Percentiles rank a stretch among this genome's conserved stretches.
Evolutionary conservation across 2,329 filamentous ascomycete genomes (phyloP).

Genomic region (Aspergillus ruber): DNA sequence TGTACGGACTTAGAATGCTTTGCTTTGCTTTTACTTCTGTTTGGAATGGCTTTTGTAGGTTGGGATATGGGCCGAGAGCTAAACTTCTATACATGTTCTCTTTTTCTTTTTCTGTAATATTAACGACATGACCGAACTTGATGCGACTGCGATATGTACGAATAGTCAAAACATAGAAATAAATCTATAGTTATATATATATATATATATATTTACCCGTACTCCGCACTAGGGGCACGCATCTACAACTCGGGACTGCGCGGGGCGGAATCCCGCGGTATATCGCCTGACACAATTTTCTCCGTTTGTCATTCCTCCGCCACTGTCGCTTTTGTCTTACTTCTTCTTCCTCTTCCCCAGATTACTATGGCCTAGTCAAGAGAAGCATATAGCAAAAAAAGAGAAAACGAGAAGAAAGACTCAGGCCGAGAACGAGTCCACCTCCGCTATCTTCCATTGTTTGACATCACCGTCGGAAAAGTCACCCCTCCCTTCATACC

Average conservation of each 20-base stretch:
- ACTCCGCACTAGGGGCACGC: background rate
- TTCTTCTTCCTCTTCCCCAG: background rate
- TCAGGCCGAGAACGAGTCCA: background rate
- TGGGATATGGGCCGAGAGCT: background rate
- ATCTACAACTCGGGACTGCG: background rate
- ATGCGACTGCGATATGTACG: conserved; percentile 19
- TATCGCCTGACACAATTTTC: conserved; percentile 10
- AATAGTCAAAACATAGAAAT: conserved; percentile 15
- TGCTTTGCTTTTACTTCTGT: background rate
- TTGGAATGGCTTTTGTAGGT: background rate
- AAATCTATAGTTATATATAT: conserved; percentile 9
- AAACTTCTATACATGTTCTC: background rate
- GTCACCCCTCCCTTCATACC: background rate
- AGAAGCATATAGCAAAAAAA: background rate
- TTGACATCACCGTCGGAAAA: background rate
- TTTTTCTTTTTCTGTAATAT: conserved; percentile 17
- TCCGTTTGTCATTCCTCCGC: conserved; percentile 3
- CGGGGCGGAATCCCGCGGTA: conserved; percentile 4
- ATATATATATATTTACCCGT: conserved; percentile 3
- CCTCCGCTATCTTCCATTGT: background rate
- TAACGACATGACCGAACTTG: conserved; percentile 21
- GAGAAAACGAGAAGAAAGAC: too few species aligned
- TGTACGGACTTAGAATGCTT: conserved; percentile 30
- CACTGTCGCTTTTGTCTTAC: background rate
- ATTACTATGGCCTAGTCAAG: background rate